phyloP scores from a whole-genome alignment of 192 early-diverging fungal species.

The Haplosporangium gracile region DNA sequence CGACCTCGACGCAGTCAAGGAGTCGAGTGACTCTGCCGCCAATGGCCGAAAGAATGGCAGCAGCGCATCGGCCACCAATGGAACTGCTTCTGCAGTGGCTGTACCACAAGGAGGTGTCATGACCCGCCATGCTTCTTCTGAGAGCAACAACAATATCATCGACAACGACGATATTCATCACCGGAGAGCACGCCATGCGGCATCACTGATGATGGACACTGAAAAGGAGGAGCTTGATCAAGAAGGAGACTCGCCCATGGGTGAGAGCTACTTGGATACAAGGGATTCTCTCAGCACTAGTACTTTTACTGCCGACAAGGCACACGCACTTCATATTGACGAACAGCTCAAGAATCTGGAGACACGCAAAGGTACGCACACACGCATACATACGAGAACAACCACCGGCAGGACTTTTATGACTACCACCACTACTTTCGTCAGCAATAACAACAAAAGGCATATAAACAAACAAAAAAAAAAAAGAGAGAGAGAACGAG shows the following conservation, averaged over 20 bases:
- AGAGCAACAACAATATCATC: background rate
- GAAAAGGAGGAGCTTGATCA: slow-evolving; percentile 39
- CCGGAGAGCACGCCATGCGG: slow-evolving; percentile 4
- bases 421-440: background rate
- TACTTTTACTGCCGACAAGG: slow-evolving; percentile 38
- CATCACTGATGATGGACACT: slow-evolving; percentile 25
- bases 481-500: background rate
- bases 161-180: slow-evolving; percentile 20
- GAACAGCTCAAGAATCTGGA: slow-evolving; percentile 57
- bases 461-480: background rate
- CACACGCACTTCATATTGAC: slow-evolving; percentile 42
- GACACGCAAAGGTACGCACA: slow-evolving; percentile 46
- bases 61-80: slow-evolving; percentile 4
- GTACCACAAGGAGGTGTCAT: slow-evolving; percentile 30
- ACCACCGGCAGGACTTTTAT: background rate
- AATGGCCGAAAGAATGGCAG: slow-evolving; percentile 14
- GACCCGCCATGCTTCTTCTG: slow-evolving; percentile 33
- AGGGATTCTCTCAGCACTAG: slow-evolving; percentile 4
- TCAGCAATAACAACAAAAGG: background rate
- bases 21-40: slow-evolving; percentile 20
- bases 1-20: slow-evolving; percentile 47
- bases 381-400: background rate
- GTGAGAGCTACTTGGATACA: slow-evolving; percentile 25
- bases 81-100: background rate
- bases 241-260: slow-evolving; percentile 56